Conservation (phyloP, 306 rosid species). For the Glycine latifolia region DNA sequence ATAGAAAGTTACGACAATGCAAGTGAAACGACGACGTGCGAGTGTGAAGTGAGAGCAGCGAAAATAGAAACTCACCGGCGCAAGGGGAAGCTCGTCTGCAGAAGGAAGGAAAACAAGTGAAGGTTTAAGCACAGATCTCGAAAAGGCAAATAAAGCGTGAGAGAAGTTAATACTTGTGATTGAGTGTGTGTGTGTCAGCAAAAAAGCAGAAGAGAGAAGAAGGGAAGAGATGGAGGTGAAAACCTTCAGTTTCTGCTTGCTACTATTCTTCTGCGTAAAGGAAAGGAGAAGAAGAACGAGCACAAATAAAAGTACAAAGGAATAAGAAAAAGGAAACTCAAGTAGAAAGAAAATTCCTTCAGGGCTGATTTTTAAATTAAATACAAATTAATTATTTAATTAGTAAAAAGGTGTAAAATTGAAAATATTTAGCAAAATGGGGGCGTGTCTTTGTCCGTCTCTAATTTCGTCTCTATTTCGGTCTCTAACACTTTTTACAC, state of each 20-base stretch:
- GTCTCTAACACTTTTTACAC: no score
- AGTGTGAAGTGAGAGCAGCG: conserved; percentile 34
- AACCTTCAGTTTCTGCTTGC: conserved; percentile 47
- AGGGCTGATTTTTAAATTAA: no score
- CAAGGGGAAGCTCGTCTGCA: conserved; percentile 21
- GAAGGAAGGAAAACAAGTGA: conserved; percentile 14
- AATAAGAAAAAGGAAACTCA: background rate
- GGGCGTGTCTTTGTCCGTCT: no score
- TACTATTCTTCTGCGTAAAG: background rate
- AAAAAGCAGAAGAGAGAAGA: background rate
- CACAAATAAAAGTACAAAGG: background rate
- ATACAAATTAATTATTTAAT: no score
- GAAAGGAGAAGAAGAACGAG: background rate
- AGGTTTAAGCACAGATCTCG: conserved; percentile 63
- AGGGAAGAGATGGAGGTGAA: conserved; percentile 36
- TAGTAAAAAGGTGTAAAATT: no score
- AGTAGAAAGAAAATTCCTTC: background rate
- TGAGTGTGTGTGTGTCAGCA: background rate
- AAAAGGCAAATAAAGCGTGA: background rate
- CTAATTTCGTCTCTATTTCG: no score
- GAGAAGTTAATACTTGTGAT: background rate
- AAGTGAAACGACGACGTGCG: conserved; percentile 6
- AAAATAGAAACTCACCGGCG: conserved; percentile 48
- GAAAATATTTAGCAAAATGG: no score
- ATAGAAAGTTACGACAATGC: background rate